Evolutionary conservation across 495 filamentous ascomycete genomes (phyloP).

Genomic region (Acidiella bohemica): DNA sequence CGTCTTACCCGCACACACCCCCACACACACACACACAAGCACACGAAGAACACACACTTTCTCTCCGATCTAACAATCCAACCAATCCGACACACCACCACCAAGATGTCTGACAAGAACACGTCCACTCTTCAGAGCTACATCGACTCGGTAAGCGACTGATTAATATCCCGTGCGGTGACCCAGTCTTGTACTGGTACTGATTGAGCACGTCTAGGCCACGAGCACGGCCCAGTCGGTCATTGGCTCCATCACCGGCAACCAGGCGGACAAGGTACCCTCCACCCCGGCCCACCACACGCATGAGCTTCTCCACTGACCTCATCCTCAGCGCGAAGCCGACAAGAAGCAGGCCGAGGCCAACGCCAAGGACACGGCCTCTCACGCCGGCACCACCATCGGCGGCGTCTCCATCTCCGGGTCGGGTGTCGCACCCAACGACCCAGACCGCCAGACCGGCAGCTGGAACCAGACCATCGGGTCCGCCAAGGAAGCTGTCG

Average conservation of each 20-base stretch:
- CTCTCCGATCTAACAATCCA: neutral
- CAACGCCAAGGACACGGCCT: conserved; percentile 50
- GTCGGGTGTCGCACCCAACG: conserved; percentile 58
- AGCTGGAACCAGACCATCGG: conserved; percentile 76
- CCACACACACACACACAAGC: no score
- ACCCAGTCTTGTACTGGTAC: neutral
- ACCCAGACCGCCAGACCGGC: conserved; percentile 56
- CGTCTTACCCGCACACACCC: no score
- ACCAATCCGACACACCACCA: no score
- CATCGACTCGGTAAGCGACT: conserved; percentile 13
- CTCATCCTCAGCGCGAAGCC: no score
- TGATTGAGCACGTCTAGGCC: conserved; percentile 42
- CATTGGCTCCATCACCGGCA: conserved; percentile 64
- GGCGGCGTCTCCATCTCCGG: conserved; percentile 55
- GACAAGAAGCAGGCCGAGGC: conserved; percentile 37
- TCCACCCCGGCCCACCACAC: no score
- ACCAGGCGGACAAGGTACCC: conserved; percentile 48
- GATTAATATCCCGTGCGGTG: neutral
- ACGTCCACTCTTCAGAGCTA: conserved; percentile 22
- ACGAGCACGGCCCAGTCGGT: conserved; percentile 57
- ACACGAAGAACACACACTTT: no score
- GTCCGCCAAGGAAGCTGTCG: conserved; percentile 68
- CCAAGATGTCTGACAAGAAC: conserved; percentile 20
- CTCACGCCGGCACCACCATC: conserved; percentile 57
- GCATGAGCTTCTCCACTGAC: no score